Evolutionary conservation across 441 rosid genomes (phyloP).

Genomic region (Populus tomentosa): DNA sequence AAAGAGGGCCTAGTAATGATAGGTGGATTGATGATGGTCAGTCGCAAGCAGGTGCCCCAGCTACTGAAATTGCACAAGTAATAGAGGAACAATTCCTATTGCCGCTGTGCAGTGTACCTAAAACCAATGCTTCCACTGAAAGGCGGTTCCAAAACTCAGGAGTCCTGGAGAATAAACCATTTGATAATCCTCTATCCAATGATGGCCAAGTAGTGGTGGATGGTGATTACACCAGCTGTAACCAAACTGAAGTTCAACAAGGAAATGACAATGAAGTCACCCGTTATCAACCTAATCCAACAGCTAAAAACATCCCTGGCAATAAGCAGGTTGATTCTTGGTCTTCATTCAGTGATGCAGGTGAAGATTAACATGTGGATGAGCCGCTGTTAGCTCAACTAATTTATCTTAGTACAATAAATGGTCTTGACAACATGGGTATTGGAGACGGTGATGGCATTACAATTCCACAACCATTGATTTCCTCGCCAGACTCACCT

Average conservation of each 20-base stretch:
- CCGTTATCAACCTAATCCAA: constrained; percentile 31
- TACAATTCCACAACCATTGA: constrained; percentile 66
- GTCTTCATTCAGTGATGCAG: constrained; percentile 6
- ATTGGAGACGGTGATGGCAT: constrained; percentile 55
- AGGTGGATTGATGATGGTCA: constrained; percentile 96
- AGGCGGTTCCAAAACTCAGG: constrained; percentile 58
- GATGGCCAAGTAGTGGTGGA: constrained; percentile 35
- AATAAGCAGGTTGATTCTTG: constrained; percentile 35
- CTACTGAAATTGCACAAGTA: constrained; percentile 80
- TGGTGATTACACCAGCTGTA: no score
- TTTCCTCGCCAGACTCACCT: constrained; percentile 49
- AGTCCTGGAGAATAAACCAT: constrained; percentile 52
- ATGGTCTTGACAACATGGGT: constrained; percentile 73
- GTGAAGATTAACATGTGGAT: constrained; percentile 30
- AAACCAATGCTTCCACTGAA: constrained; percentile 49
- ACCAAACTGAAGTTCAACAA: constrained; percentile 38
- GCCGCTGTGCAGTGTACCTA: constrained; percentile 50
- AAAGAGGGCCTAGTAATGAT: constrained; percentile 81
- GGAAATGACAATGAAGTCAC: constrained; percentile 35
- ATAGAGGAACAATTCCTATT: constrained; percentile 82
- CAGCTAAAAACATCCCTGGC: constrained; percentile 33
- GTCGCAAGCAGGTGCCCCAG: constrained; percentile 41
- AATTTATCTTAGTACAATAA: constrained; percentile 45
- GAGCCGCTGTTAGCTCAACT: constrained; percentile 52
- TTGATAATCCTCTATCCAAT: constrained; percentile 33